Evolutionary conservation across 176 grass and related monocot species (phyloP).

Genomic region (Saccharum officinarum): DNA sequence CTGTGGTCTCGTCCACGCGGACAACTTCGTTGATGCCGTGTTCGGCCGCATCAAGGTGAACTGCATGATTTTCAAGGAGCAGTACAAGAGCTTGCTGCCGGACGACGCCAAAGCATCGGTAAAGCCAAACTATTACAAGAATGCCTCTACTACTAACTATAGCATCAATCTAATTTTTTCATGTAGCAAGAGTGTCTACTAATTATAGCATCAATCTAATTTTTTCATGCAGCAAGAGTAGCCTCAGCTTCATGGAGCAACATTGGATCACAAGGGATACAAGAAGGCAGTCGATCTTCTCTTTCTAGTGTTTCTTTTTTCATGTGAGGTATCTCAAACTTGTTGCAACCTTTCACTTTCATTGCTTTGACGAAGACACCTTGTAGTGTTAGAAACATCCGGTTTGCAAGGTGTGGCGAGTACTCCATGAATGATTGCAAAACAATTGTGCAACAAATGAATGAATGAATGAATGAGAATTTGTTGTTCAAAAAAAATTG

Average conservation of each 20-base stretch:
- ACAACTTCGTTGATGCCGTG: too few relatives aligned
- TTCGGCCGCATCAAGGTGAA: too few relatives aligned
- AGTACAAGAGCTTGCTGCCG: too few relatives aligned
- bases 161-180: too few relatives aligned
- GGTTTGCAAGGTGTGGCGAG: not conserved
- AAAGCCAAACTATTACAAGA: too few relatives aligned
- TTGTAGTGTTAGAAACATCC: not conserved
- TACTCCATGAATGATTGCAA: not conserved
- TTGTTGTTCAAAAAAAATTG: not conserved
- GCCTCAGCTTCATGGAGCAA: not conserved
- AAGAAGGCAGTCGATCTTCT: not conserved
- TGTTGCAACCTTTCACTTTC: not conserved
- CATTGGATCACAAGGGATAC: not conserved
- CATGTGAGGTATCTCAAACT: not conserved
- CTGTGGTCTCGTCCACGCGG: too few relatives aligned
- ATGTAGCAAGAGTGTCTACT: too few relatives aligned
- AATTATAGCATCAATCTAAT: not conserved
- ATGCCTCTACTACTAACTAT: too few relatives aligned
- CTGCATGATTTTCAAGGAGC: too few relatives aligned
- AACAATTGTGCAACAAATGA: not conserved
- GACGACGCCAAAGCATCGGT: too few relatives aligned
- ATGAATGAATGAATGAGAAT: not conserved
- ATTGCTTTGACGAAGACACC: not conserved
- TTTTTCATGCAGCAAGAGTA: not conserved
- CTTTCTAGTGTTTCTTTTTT: not conserved